Conservation (phyloP, 495 filamentous ascomycete genomes). For the Penicillium mononematosum region DNA sequence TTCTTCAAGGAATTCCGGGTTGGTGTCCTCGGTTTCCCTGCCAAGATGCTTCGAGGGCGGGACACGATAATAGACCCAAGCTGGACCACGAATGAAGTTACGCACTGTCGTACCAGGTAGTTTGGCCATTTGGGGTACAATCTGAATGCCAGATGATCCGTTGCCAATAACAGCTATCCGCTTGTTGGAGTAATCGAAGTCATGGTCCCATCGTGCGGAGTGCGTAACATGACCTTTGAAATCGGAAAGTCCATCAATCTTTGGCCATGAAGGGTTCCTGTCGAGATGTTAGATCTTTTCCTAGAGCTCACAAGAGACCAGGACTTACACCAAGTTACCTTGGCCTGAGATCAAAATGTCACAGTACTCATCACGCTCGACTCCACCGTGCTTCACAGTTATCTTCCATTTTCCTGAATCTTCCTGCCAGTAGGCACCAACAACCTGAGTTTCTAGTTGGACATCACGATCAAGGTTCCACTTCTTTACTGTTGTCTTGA, state of each 20-base stretch:
- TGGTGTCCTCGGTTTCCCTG: conserved; percentile 23
- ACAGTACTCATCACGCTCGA: conserved; percentile 38
- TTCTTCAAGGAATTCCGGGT: conserved; percentile 29
- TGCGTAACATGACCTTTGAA: conserved; percentile 53
- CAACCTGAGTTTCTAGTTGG: conserved; percentile 44
- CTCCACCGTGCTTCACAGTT: conserved; percentile 21
- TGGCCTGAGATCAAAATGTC: conserved; percentile 45
- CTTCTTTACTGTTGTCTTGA: conserved; percentile 50
- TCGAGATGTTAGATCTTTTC: neutral
- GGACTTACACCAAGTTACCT: conserved; percentile 26
- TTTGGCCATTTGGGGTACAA: conserved; percentile 52
- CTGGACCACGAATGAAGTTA: conserved; percentile 29
- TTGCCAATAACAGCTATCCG: conserved; percentile 51
- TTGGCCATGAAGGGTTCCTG: conserved; percentile 46
- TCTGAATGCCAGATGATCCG: conserved; percentile 51
- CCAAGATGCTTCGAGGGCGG: conserved; percentile 30
- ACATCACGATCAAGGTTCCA: conserved; percentile 52
- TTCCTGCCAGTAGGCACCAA: conserved; percentile 50
- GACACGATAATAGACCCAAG: conserved; percentile 32
- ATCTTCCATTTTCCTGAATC: conserved; percentile 33
- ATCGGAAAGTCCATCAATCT: conserved; percentile 46
- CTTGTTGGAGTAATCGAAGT: conserved; percentile 45
- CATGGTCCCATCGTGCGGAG: conserved; percentile 49
- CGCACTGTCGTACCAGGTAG: conserved; percentile 23
- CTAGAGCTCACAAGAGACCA: neutral